Percentiles rank a stretch among this genome's conserved stretches.
Conservation (phyloP, 2,329 filamentous ascomycete species). For the Akanthomyces muscarius region DNA sequence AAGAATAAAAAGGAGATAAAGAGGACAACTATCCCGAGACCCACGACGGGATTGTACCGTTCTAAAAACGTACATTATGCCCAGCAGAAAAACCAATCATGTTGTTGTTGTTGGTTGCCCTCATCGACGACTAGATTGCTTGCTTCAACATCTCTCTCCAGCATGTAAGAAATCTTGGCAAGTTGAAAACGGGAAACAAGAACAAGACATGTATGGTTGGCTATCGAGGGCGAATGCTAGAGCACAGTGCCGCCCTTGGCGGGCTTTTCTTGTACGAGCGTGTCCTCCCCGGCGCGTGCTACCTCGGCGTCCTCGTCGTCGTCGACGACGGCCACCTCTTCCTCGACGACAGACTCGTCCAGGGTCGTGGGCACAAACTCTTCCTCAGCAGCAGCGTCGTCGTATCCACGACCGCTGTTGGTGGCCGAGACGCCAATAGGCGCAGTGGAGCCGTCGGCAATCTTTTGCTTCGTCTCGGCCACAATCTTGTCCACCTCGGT, state of each 20-base stretch:
- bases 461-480: conserved; percentile 54
- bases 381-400: conserved; percentile 32
- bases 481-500: conserved; percentile 61
- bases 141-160: neutral
- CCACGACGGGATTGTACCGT: neutral
- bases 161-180: neutral
- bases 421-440: conserved; percentile 58
- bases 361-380: conserved; percentile 50
- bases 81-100: too few relatives aligned
- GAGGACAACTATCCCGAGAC: neutral
- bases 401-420: conserved; percentile 56
- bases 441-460: conserved; percentile 49
- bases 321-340: conserved; percentile 35
- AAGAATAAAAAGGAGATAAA: neutral
- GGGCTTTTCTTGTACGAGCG: conserved; percentile 14
- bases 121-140: too few relatives aligned
- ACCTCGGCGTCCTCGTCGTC: conserved; percentile 10
- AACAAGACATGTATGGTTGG: neutral
- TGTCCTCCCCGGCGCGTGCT: conserved; percentile 8
- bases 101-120: too few relatives aligned
- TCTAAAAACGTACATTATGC: neutral
- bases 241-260: conserved; percentile 15
- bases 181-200: neutral
- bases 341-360: conserved; percentile 45
- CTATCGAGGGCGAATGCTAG: conserved; percentile 4